A percentile compares a stretch with the other conserved stretches of the same genome.
These are phyloP conservation scores for Geosmithia putterillii DNA, from an alignment of 2,329 filamentous ascomycete genomes.

Conservation along the genomic window DNA sequence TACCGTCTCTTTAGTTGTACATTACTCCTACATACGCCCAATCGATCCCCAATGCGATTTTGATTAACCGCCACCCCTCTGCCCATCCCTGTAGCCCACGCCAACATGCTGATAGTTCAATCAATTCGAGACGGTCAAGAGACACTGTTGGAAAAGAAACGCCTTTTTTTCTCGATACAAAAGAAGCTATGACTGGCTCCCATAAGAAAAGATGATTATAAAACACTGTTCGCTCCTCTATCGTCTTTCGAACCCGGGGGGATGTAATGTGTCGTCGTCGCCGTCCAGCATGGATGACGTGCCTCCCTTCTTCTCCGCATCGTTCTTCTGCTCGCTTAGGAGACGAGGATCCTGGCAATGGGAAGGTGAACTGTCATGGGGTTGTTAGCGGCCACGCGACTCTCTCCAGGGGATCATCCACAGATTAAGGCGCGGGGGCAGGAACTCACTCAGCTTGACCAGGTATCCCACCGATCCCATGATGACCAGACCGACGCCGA, in stretches of 20 bases:
- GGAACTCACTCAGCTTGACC: constrained; percentile 58
- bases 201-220: background rate
- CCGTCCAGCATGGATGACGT: background rate
- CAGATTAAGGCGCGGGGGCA: background rate
- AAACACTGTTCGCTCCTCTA: background rate
- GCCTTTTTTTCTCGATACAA: background rate
- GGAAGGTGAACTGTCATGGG: constrained; percentile 47
- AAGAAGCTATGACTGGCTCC: background rate
- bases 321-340: constrained; percentile 45
- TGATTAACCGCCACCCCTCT: background rate
- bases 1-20: background rate
- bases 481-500: constrained; percentile 57
- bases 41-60: background rate
- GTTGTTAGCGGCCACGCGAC: background rate
- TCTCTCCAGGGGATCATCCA: background rate
- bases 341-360: constrained; percentile 58
- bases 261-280: background rate
- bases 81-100: background rate
- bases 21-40: background rate
- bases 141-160: background rate
- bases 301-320: background rate
- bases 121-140: background rate
- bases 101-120: background rate
- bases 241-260: background rate
- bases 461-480: constrained; percentile 61